Evolutionary conservation across 805 yeast genomes (phyloP).

Genomic region (Lachancea nothofagi): DNA sequence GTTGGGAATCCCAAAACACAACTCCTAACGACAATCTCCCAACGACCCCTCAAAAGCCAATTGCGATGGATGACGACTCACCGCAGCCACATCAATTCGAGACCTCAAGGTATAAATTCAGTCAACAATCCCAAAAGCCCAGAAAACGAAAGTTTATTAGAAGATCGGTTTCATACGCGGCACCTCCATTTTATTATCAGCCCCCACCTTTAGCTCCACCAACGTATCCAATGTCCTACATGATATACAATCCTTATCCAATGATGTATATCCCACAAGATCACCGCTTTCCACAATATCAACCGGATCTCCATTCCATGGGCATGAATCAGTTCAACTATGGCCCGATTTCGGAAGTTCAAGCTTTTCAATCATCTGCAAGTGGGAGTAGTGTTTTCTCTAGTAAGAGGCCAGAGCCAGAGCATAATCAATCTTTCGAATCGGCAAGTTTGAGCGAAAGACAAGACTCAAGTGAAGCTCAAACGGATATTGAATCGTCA

Average conservation of each 20-base stretch:
- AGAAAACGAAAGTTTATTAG: constrained; percentile 6
- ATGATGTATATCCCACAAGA: constrained; percentile 9
- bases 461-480: not conserved
- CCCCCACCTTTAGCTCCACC: constrained; percentile 1
- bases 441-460: not conserved
- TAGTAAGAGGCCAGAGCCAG: not conserved
- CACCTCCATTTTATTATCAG: constrained; percentile 3
- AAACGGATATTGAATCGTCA: too few species aligned
- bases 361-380: not conserved
- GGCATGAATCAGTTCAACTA: not conserved
- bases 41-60: constrained; percentile 10
- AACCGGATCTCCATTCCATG: not conserved
- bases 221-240: constrained; percentile 11
- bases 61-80: constrained; percentile 13
- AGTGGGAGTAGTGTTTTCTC: constrained; percentile 1
- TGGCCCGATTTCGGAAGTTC: not conserved
- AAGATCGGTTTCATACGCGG: not conserved
- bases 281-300: constrained; percentile 1
- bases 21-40: constrained; percentile 1
- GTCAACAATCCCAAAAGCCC: constrained; percentile 12
- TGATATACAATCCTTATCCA: constrained; percentile 13
- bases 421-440: not conserved
- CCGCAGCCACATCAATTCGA: constrained; percentile 26
- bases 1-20: not conserved
- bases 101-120: constrained; percentile 20